Evolutionary conservation across 257 asterid genomes (phyloP).

Genomic region (Cordia subcordata): DNA sequence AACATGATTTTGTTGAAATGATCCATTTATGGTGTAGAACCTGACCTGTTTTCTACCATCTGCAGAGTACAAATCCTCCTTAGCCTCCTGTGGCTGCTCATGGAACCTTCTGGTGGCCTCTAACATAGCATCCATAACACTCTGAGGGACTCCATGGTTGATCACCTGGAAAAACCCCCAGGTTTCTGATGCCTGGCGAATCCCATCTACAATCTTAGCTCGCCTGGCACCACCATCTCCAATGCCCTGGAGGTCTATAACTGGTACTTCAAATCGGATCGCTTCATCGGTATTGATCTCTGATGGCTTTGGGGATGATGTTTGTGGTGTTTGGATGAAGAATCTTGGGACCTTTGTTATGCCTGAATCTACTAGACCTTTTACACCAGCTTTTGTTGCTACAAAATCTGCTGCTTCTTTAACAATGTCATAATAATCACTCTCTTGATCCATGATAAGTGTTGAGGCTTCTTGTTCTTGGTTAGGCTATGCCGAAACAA

Average conservation of each 20-base stretch:
- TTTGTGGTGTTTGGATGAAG: constrained; percentile 36
- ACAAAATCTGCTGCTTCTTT: constrained; percentile 48
- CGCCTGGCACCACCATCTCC: constrained; percentile 20
- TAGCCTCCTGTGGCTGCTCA: constrained; percentile 57
- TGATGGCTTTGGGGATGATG: not conserved
- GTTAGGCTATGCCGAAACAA: too few species aligned
- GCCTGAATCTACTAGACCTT: constrained; percentile 67
- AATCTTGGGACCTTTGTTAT: constrained; percentile 40
- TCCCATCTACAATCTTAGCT: constrained; percentile 31
- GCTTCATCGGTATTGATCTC: not conserved
- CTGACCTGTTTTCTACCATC: constrained; percentile 38
- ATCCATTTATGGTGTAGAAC: constrained; percentile 44
- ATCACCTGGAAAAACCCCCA: constrained; percentile 77
- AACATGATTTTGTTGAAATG: constrained; percentile 29
- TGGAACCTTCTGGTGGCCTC: constrained; percentile 41
- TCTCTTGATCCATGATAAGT: not conserved
- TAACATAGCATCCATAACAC: constrained; percentile 36
- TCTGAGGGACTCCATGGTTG: constrained; percentile 60
- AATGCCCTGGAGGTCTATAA: constrained; percentile 41
- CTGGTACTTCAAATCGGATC: constrained; percentile 32
- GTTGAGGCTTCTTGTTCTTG: too few species aligned
- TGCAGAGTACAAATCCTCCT: constrained; percentile 44
- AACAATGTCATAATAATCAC: constrained; percentile 40
- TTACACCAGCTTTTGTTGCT: constrained; percentile 58
- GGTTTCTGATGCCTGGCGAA: constrained; percentile 42